phyloP scores from a whole-genome alignment of 1,284 basidiomycete species.

The Pseudozyma hubeiensis region DNA sequence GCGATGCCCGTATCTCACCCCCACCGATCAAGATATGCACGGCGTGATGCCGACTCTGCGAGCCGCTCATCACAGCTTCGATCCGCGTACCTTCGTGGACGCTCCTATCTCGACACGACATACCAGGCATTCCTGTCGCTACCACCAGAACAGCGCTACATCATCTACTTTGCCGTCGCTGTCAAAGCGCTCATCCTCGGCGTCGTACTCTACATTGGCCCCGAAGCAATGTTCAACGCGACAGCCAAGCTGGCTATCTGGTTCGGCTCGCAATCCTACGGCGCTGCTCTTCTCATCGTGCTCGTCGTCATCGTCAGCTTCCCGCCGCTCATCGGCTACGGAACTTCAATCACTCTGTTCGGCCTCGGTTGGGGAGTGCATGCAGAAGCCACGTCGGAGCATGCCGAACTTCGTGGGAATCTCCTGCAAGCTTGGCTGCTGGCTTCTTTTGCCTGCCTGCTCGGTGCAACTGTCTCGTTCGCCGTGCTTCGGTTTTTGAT shows the following conservation, averaged over 20 bases:
- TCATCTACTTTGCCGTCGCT: slow-evolving; percentile 28
- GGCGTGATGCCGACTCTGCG: slow-evolving; percentile 12
- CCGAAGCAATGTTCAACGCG: slow-evolving; percentile 43
- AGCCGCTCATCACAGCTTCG: slow-evolving; percentile 5
- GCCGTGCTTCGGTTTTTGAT: slow-evolving; percentile 35
- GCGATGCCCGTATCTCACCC: slow-evolving; percentile 18
- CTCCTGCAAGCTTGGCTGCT: slow-evolving; percentile 55
- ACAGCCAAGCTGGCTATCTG: slow-evolving; percentile 48
- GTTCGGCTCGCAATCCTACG: slow-evolving; percentile 38
- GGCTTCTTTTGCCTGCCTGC: slow-evolving; percentile 52
- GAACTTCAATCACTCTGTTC: slow-evolving; percentile 57
- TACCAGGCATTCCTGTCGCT: slow-evolving; percentile 24
- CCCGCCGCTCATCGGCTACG: slow-evolving; percentile 63
- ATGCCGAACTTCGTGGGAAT: slow-evolving; percentile 15
- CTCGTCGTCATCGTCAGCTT: slow-evolving; percentile 50
- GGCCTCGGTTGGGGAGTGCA: slow-evolving; percentile 59
- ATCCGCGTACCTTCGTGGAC: slow-evolving; percentile 10
- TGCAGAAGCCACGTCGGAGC: slow-evolving; percentile 14
- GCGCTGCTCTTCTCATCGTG: slow-evolving; percentile 36
- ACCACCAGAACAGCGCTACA: slow-evolving; percentile 27
- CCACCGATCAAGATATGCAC: slow-evolving; percentile 23
- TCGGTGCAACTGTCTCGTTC: slow-evolving; percentile 56
- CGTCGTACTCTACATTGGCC: slow-evolving; percentile 32
- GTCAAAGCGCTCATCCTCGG: slow-evolving; percentile 24
- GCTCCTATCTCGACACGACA: slow-evolving; percentile 20